phyloP scores from a whole-genome alignment of 805 yeast species.

The Wickerhamia fluorescens region DNA sequence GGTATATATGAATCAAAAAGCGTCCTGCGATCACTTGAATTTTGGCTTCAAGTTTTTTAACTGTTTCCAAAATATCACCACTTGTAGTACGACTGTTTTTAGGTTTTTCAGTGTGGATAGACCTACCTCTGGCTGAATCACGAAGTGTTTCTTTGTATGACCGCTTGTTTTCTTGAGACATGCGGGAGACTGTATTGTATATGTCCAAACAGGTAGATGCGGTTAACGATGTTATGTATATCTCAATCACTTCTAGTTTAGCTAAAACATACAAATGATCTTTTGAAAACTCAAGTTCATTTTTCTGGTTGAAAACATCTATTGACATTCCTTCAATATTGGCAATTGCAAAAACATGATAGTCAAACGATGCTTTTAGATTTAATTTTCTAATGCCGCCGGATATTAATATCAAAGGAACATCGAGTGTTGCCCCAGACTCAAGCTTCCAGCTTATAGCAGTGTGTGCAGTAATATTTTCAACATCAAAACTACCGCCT shows the following conservation, averaged over 20 bases:
- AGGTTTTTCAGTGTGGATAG: conserved; percentile 2
- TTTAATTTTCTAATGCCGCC: conserved; percentile 51
- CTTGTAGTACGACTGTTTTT: conserved; percentile 3
- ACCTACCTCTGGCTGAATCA: conserved; percentile 38
- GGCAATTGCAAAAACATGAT: conserved; percentile 72
- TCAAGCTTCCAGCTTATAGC: conserved; percentile 64
- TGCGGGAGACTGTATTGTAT: conserved; percentile 58
- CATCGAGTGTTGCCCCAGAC: conserved; percentile 33
- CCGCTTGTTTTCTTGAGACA: conserved; percentile 62
- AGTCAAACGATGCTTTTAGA: conserved; percentile 68
- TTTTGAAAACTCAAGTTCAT: conserved; percentile 36
- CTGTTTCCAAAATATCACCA: conserved; percentile 21
- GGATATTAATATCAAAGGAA: conserved; percentile 64
- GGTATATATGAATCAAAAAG: conserved; percentile 63
- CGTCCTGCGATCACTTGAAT: conserved; percentile 55
- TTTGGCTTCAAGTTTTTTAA: conserved; percentile 52
- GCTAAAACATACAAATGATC: conserved; percentile 56
- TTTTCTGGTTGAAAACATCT: conserved; percentile 64
- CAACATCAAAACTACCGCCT: conserved; percentile 56
- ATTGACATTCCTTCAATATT: conserved; percentile 41
- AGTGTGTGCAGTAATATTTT: conserved; percentile 48
- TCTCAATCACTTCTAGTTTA: conserved; percentile 44
- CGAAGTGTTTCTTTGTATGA: conserved; percentile 72
- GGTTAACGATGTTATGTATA: conserved; percentile 76
- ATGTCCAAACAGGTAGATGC: conserved; percentile 81